Conservation (phyloP, 257 asterid genomes). For the Gentiana macrophylla region DNA sequence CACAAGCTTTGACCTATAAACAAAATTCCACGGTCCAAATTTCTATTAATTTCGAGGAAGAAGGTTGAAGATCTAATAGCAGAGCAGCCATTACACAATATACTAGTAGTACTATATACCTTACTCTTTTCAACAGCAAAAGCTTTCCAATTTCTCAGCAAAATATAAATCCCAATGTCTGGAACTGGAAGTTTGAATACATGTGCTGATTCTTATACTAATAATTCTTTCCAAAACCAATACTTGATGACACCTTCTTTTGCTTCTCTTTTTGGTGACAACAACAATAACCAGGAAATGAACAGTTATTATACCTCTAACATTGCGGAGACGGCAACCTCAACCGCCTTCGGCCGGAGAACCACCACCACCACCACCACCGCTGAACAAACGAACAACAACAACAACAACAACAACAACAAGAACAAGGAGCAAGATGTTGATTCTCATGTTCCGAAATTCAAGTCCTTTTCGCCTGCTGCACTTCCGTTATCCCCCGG, state of each 20-base stretch:
- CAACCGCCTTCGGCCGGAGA: slow-evolving; percentile 27
- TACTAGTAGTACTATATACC: neutral
- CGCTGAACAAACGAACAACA: slow-evolving; percentile 7
- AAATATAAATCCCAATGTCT: slow-evolving; percentile 6
- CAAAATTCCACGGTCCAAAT: slow-evolving; percentile 28
- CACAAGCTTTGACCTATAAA: slow-evolving; percentile 34
- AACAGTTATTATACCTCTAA: slow-evolving; percentile 9
- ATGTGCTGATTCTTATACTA: slow-evolving; percentile 13
- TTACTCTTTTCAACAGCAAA: neutral
- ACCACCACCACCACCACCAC: slow-evolving; percentile 6
- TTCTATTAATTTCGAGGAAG: slow-evolving; percentile 20
- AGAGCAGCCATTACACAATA: too few species aligned
- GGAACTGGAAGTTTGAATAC: slow-evolving; percentile 21
- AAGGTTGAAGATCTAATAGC: neutral
- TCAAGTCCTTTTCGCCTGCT: slow-evolving; percentile 72
- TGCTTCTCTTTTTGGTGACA: slow-evolving; percentile 24
- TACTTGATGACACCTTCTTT: slow-evolving; percentile 25
- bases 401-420: too few species aligned
- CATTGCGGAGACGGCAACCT: neutral
- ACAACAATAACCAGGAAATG: slow-evolving; percentile 16
- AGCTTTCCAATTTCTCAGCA: neutral
- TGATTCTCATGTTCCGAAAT: slow-evolving; percentile 61
- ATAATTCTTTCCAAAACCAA: slow-evolving; percentile 16
- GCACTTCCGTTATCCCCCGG: slow-evolving; percentile 65
- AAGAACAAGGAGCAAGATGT: too few species aligned